Evolutionary conservation across 1,284 basidiomycete species (phyloP).

Genomic region (Mycocalia duriaeana): DNA sequence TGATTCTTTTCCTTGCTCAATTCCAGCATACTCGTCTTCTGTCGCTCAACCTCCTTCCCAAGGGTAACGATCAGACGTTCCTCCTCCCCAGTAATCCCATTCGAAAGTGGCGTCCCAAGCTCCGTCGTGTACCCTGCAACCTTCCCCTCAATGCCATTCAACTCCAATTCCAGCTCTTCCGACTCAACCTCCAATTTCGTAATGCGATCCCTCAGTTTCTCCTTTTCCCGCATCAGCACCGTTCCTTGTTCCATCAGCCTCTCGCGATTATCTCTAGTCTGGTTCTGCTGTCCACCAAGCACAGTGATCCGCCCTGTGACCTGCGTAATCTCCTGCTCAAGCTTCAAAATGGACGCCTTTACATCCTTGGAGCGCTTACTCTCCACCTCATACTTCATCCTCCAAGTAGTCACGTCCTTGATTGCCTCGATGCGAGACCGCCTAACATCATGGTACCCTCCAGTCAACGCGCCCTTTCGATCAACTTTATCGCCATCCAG

Average conservation of each 20-base stretch:
- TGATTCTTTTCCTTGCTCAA: conserved; percentile 68
- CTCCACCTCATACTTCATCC: conserved; percentile 66
- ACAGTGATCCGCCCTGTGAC: conserved; percentile 74
- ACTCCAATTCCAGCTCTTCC: conserved; percentile 71
- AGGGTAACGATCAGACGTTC: conserved; percentile 63
- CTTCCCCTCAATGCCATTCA: conserved; percentile 53
- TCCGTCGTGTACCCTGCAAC: conserved; percentile 69
- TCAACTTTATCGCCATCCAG: conserved; percentile 97
- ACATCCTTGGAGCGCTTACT: conserved; percentile 68
- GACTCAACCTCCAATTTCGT: conserved; percentile 64
- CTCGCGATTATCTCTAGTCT: conserved; percentile 67
- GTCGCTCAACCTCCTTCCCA: conserved; percentile 72
- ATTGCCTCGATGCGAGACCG: conserved; percentile 88
- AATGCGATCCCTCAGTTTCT: conserved; percentile 61
- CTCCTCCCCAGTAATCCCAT: conserved; percentile 73
- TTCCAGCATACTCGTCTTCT: conserved; percentile 69
- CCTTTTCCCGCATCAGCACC: conserved; percentile 65
- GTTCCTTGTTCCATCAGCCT: conserved; percentile 63
- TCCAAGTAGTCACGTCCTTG: conserved; percentile 76
- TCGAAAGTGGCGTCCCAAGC: conserved; percentile 70
- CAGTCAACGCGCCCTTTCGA: conserved; percentile 91
- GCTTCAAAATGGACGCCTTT: conserved; percentile 58
- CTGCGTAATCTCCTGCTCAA: conserved; percentile 88
- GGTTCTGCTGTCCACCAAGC: conserved; percentile 64
- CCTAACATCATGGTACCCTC: conserved; percentile 92